Conservation (phyloP, 73 alveolate species). For the Loxodes magnus region DNA sequence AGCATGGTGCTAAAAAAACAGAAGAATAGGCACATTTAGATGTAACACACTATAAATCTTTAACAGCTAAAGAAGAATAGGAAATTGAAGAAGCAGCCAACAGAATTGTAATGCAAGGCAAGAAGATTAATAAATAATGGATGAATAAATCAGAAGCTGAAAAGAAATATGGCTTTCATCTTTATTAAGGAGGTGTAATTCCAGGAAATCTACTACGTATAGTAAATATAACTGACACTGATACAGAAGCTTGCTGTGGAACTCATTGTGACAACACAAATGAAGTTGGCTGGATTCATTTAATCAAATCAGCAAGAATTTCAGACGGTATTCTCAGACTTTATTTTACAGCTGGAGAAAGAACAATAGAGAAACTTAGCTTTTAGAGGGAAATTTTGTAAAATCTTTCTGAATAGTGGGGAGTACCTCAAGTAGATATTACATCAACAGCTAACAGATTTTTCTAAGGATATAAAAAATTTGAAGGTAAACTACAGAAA, state of each 20-base stretch:
- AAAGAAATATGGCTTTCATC: constrained; percentile 87
- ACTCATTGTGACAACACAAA: constrained; percentile 98
- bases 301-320: constrained; percentile 81
- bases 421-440: constrained; percentile 63
- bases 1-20: constrained; percentile 97
- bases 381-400: constrained; percentile 58
- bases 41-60: constrained; percentile 89
- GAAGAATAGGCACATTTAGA: constrained; percentile 92
- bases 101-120: constrained; percentile 72
- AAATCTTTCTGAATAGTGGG: constrained; percentile 68
- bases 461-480: constrained; percentile 76
- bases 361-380: constrained; percentile 75
- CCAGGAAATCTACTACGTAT: constrained; percentile 96
- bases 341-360: constrained; percentile 92
- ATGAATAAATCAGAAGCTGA: constrained; percentile 97
- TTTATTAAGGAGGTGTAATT: constrained; percentile 96
- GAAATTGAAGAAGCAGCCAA: constrained; percentile 90
- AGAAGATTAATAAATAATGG: constrained; percentile 67
- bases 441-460: constrained; percentile 83
- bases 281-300: constrained; percentile 94
- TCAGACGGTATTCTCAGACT: constrained; percentile 97
- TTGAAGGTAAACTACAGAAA: constrained; percentile 43
- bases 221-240: constrained; percentile 89
- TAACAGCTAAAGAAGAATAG: constrained; percentile 87
- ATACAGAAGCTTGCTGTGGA: constrained; percentile 99